Conservation (phyloP, 2,329 filamentous ascomycete species). For the Thyridium curvatum region DNA sequence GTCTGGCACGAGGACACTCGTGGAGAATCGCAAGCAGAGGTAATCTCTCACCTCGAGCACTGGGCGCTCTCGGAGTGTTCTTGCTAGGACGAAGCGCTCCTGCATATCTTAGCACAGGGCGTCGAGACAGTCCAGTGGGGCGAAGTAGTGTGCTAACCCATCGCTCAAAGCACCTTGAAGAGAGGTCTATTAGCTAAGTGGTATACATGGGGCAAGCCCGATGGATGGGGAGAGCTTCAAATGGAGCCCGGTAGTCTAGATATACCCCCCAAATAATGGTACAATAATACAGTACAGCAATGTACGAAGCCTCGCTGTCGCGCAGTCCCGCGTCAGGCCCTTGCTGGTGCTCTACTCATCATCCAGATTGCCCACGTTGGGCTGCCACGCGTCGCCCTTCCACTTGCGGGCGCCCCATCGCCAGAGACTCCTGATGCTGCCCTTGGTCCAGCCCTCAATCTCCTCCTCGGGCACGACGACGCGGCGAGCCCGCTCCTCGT, state of each 20-base stretch:
- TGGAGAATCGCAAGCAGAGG: no score
- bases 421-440: constrained; percentile 45
- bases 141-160: no score
- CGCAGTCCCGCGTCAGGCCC: no score
- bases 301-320: no score
- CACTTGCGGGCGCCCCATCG: constrained; percentile 41
- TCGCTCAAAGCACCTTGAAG: neutral
- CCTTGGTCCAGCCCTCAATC: constrained; percentile 63
- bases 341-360: constrained; percentile 3
- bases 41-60: no score
- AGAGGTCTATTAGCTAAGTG: constrained; percentile 1
- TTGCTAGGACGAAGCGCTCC: no score
- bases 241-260: no score
- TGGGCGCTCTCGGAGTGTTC: no score
- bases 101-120: no score
- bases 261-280: neutral
- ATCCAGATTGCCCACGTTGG: constrained; percentile 15
- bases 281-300: neutral
- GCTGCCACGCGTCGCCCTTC: constrained; percentile 30
- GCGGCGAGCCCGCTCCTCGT: constrained; percentile 59
- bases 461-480: constrained; percentile 62
- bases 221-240: neutral
- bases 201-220: neutral
- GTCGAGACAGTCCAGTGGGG: no score
- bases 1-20: no score